phyloP scores from a whole-genome alignment of 2,329 filamentous ascomycete species.

The Fusarium pseudonygamai region DNA sequence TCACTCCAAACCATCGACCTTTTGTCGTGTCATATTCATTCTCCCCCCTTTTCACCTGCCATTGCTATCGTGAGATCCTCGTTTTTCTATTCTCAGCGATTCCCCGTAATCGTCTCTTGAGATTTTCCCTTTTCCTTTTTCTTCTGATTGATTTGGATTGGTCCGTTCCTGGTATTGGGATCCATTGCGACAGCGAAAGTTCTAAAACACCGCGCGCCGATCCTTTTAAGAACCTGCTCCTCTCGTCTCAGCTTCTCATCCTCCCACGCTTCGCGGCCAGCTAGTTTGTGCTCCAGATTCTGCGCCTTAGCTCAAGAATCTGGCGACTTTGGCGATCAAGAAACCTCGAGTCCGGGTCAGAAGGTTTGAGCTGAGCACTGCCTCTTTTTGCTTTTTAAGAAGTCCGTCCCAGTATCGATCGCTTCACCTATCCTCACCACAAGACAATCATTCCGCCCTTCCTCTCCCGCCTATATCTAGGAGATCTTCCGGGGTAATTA shows the following conservation, averaged over 20 bases:
- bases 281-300: conserved; percentile 8
- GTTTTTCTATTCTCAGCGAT: conserved; percentile 34
- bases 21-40: conserved; percentile 39
- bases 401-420: conserved; percentile 50
- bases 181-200: conserved; percentile 34
- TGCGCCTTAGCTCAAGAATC: conserved; percentile 19
- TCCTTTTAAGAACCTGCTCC: conserved; percentile 22
- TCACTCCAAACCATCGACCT: conserved; percentile 32
- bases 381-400: conserved; percentile 51
- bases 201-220: conserved; percentile 34
- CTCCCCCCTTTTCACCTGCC: conserved; percentile 28
- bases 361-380: conserved; percentile 53
- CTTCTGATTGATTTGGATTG: conserved; percentile 28
- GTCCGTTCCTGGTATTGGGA: conserved; percentile 21
- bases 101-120: conserved; percentile 27
- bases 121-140: conserved; percentile 13
- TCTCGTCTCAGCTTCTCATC: conserved; percentile 17
- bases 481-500: conserved; percentile 42
- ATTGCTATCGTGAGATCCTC: conserved; percentile 34
- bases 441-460: conserved; percentile 48
- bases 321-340: conserved; percentile 40
- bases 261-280: conserved; percentile 34
- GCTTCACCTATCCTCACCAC: conserved; percentile 50
- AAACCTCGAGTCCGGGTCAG: conserved; percentile 36
- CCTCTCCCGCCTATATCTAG: conserved; percentile 44